These are phyloP conservation scores for Thraustotheca clavata DNA, from an alignment of 352 stramenopile species.

Conservation along the genomic window DNA sequence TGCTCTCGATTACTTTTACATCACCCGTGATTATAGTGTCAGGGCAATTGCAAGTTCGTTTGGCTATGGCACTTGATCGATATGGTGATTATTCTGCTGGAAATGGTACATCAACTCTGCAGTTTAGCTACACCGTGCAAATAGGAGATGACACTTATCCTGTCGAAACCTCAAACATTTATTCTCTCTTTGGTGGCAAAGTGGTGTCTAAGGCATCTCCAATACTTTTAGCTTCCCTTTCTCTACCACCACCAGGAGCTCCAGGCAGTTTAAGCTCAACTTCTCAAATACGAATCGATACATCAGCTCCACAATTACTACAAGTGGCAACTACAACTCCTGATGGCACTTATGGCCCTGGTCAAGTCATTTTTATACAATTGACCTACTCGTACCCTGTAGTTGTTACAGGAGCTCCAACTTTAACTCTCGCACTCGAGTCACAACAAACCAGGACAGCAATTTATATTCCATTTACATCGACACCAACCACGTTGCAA, in stretches of 20 bases:
- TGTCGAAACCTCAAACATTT: slow-evolving; percentile 13
- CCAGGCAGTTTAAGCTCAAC: slow-evolving; percentile 53
- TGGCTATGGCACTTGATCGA: slow-evolving; percentile 35
- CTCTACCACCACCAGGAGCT: slow-evolving; percentile 31
- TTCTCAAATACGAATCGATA: slow-evolving; percentile 59
- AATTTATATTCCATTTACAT: slow-evolving; percentile 17
- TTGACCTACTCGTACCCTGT: slow-evolving; percentile 49
- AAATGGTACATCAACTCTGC: slow-evolving; percentile 30
- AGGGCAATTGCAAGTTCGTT: slow-evolving; percentile 27
- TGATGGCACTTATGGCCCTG: slow-evolving; percentile 50
- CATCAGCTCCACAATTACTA: slow-evolving; percentile 38
- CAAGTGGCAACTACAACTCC: slow-evolving; percentile 35
- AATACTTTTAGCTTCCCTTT: slow-evolving; percentile 25
- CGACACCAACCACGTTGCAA: slow-evolving; percentile 30
- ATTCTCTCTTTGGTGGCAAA: slow-evolving; percentile 22
- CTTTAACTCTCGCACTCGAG: slow-evolving; percentile 28
- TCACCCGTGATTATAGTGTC: slow-evolving; percentile 30
- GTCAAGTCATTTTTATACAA: slow-evolving; percentile 34
- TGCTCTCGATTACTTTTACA: slow-evolving; percentile 47
- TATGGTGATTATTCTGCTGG: slow-evolving; percentile 34
- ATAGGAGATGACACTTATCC: slow-evolving; percentile 24
- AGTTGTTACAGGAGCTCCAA: slow-evolving; percentile 34
- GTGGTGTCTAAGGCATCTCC: slow-evolving; percentile 3
- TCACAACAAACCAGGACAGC: slow-evolving; percentile 20
- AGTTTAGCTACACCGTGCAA: slow-evolving; percentile 22